Percentiles rank a stretch among this genome's conserved stretches.
phyloP scores from a whole-genome alignment of 768 basidiomycete species.

The Mycena rosella region DNA sequence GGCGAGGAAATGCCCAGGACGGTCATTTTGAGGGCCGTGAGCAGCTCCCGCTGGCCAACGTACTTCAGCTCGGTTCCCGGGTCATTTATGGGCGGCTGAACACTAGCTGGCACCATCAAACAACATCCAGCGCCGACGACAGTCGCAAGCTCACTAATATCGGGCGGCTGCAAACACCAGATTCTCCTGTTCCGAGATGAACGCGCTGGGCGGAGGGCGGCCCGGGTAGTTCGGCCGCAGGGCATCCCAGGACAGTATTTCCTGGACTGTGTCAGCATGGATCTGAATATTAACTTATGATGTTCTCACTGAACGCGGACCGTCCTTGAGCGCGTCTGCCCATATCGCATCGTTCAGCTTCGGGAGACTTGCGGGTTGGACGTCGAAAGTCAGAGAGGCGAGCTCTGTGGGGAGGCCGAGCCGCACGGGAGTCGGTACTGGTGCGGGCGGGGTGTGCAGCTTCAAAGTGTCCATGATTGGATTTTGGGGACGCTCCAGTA shows the following conservation, averaged over 20 bases:
- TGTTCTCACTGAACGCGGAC: slow-evolving; percentile 20
- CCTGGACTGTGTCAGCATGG: slow-evolving; percentile 50
- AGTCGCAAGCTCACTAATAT: slow-evolving; percentile 62
- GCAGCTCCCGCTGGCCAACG: slow-evolving; percentile 61
- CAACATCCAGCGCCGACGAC: neutral
- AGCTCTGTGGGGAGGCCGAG: slow-evolving; percentile 52
- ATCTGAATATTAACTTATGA: neutral
- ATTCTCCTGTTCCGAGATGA: slow-evolving; percentile 77
- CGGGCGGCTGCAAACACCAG: slow-evolving; percentile 67
- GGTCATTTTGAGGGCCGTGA: slow-evolving; percentile 66
- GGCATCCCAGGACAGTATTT: slow-evolving; percentile 75
- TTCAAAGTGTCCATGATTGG: slow-evolving; percentile 76
- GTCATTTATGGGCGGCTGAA: slow-evolving; percentile 60
- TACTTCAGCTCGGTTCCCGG: slow-evolving; percentile 54
- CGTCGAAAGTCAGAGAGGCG: slow-evolving; percentile 37
- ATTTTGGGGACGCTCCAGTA: slow-evolving; percentile 82
- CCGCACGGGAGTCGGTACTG: slow-evolving; percentile 32
- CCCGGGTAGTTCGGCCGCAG: slow-evolving; percentile 51
- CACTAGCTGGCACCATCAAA: slow-evolving; percentile 50
- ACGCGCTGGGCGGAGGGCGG: slow-evolving; percentile 58
- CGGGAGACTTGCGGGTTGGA: neutral
- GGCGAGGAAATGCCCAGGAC: slow-evolving; percentile 77
- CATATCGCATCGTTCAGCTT: slow-evolving; percentile 30
- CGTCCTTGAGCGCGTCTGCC: slow-evolving; percentile 29
- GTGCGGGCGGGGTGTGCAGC: slow-evolving; percentile 26